Base-by-base conservation (phyloP, 768 basidiomycete species). In the Termitomyces titanicus region DNA sequence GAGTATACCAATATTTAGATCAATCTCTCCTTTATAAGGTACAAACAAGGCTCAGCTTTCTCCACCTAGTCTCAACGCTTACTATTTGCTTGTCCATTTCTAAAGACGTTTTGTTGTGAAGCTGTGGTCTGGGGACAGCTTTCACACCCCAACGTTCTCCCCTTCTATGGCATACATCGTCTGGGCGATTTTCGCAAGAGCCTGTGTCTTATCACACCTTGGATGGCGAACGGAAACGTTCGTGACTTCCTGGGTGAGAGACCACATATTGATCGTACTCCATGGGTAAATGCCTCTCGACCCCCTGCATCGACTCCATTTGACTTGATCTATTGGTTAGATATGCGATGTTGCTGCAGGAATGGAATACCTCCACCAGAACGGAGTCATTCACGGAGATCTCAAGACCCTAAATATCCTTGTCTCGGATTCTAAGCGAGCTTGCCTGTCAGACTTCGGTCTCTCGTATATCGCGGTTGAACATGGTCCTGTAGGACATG, bases 381-480 rank as follows among this genome's bases (percentile, higher is more conserved):
- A 65, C 48, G 56, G 64, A 2, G 68, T 80, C 31, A 65, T 77
- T 18, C 79, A 78, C 47, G 78, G 78, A 2, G 78, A 80, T 52
- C 64, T 80, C 25, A 77, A 75, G 54, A 72, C 73, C 18, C 73
- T 75, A 8, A 81, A 82, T 54, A 75, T 82, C 47, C 70, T 82
- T 20, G 68, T 82, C 11, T 74, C 74, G 5, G 64, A 61, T 2
- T 56, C 67, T 15, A 69, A 71, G 13, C 64, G 66, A 22, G 80
- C 80, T 10, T 78, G 76, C 51, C 66, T 82, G 3, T 73, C 79
- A 17, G 79, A 82, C 61, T 81, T 82, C 50, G 80, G 80, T 15
- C 64, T 80, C 10, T 68, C 72, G 0, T 66, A 63, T 5, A 58
- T 70, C 11, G 60, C 53, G 4, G 62, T 68, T 12, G 47, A 58